These are phyloP conservation scores for Catunica adiposa DNA, from an alignment of 2,329 filamentous ascomycete species.

Conservation along the genomic window DNA sequence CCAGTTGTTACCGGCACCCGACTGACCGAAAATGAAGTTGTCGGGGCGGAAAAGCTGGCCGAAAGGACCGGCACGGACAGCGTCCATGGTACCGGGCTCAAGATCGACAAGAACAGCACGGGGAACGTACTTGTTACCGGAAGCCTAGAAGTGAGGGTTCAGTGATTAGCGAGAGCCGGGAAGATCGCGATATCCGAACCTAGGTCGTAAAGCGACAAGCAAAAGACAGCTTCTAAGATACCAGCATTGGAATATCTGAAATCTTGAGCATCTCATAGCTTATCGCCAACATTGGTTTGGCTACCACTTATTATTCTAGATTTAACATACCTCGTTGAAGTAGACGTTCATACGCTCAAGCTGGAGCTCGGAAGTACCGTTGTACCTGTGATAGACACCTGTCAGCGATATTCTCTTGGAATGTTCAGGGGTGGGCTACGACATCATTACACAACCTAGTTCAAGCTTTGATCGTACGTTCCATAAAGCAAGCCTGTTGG, in stretches of 20 bases:
- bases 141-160: conserved; percentile 46
- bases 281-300: too few species aligned
- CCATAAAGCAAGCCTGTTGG: neutral
- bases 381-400: conserved; percentile 51
- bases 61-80: conserved; percentile 93
- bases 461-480: neutral
- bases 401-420: neutral
- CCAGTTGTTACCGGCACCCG: conserved; percentile 99
- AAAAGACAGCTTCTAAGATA: too few species aligned
- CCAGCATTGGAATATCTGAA: too few species aligned
- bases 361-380: conserved; percentile 95
- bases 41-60: conserved; percentile 98
- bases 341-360: conserved; percentile 99
- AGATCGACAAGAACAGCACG: conserved; percentile 98
- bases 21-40: conserved; percentile 99
- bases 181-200: neutral
- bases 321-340: conserved; percentile 55
- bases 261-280: too few species aligned
- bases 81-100: conserved; percentile 99
- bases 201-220: neutral
- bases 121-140: conserved; percentile 97
- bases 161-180: neutral
- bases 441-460: neutral
- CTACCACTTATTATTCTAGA: neutral
- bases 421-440: neutral